Evolutionary conservation across 768 basidiomycete genomes (phyloP), one percentile per base, ranked within the genome.

Genomic region (Mycena crocata): DNA sequence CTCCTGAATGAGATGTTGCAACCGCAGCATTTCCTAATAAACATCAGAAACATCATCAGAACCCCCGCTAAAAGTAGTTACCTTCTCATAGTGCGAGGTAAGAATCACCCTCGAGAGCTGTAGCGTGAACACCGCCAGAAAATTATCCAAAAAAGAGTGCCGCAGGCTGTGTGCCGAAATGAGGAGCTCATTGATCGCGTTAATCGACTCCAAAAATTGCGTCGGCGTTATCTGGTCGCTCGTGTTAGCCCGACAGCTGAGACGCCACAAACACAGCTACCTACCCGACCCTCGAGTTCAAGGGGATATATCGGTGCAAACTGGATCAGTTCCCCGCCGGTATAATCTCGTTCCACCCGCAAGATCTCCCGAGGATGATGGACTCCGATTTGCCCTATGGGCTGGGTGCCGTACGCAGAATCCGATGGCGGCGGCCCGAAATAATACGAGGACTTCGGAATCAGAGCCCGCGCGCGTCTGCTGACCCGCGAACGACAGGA

Each of bases 361-460:
- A 99, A 82, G 63, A 99, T 88, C 81, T 98, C 97, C 57, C 96
- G 89, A 19, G 97, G 96, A 71, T 94, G 90, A 75, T 98, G 94
- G 26, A 91, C 79, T 3, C 96, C 96, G 62, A 99, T 92, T 56
- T 91, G 90, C 1, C 97, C 97, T 8, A 91, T 80, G 12, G 94
- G 94, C 2, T 84, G 79, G 0, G 92, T 93, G 3, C 94, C 93
- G 75, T 88, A 98, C 31, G 93, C 93, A 37, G 93, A 86, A 68
- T 88, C 89, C n/a, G 85, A 76, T 3, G 90, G 84, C 21, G 93
- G 93, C 5, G 93, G 92, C 17, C 93, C 93, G 76, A 90, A 92
- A 76, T 93, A 93, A 79, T 95, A 95, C 26, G 92, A 87, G 0
- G 94, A 95, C 67, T 89, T 89, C 31, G 94, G 94, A 70, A 91